phyloP scores from a whole-genome alignment of 2,329 filamentous ascomycete species.

The Neodidymelliopsis sp. region DNA sequence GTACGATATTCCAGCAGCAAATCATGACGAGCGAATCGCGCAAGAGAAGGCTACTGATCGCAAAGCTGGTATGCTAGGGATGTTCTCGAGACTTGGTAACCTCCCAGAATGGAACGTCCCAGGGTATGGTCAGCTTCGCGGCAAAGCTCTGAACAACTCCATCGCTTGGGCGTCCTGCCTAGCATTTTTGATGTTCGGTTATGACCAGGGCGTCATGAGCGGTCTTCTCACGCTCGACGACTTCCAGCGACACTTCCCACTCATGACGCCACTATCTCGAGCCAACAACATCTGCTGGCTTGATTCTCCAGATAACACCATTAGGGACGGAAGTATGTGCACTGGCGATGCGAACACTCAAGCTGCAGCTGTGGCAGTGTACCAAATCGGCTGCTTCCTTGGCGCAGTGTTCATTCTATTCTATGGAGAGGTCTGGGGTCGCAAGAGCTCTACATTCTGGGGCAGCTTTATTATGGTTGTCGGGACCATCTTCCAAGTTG shows the following conservation, averaged over 20 bases:
- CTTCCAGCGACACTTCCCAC: constrained; percentile 55
- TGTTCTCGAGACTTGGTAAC: constrained; percentile 21
- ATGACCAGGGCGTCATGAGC: constrained; percentile 73
- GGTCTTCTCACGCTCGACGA: constrained; percentile 69
- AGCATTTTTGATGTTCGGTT: constrained; percentile 55
- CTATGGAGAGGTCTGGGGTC: constrained; percentile 64
- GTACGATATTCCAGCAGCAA: background rate
- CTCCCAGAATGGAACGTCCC: constrained; percentile 28
- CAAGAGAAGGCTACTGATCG: constrained; percentile 8
- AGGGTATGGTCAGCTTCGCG: constrained; percentile 18
- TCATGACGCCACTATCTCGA: constrained; percentile 24
- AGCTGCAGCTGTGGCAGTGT: constrained; percentile 24
- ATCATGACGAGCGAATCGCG: background rate
- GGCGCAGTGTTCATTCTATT: constrained; percentile 47
- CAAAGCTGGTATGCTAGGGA: constrained; percentile 4
- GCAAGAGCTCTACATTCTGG: constrained; percentile 44
- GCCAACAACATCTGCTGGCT: constrained; percentile 25
- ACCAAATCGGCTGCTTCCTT: constrained; percentile 51
- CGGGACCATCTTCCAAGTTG: constrained; percentile 66
- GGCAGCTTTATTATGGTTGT: constrained; percentile 66
- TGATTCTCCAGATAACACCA: constrained; percentile 18
- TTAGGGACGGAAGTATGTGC: constrained; percentile 21
- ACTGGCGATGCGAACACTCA: constrained; percentile 25
- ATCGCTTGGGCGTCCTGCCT: constrained; percentile 31
- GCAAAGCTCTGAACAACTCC: constrained; percentile 23